phyloP scores from a whole-genome alignment of 495 filamentous ascomycete species.

The Tricharina praecox region DNA sequence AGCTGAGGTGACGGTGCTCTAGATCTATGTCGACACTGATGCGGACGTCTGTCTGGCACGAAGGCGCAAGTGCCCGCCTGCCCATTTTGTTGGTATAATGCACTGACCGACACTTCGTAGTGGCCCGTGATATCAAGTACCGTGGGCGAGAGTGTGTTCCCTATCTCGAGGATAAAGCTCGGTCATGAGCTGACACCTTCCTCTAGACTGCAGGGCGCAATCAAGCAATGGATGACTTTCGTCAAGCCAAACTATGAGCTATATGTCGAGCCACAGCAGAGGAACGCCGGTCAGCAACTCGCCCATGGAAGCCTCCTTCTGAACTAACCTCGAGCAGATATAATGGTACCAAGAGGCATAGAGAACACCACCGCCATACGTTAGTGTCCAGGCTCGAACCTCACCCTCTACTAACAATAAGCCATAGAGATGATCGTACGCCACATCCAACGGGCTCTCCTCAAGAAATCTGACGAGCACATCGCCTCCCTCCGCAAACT shows the following conservation, averaged over 20 bases:
- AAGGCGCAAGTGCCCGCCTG: constrained; percentile 48
- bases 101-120: constrained; percentile 10
- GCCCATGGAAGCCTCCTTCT: constrained; percentile 4
- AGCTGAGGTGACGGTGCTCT: constrained; percentile 10
- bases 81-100: background rate
- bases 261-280: constrained; percentile 79
- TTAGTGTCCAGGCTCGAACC: constrained; percentile 31
- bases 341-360: constrained; percentile 86
- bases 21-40: constrained; percentile 94
- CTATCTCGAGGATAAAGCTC: background rate
- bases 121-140: constrained; percentile 26
- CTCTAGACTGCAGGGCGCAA: constrained; percentile 65
- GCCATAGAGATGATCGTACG: constrained; percentile 66
- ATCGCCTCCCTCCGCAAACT: constrained; percentile 57
- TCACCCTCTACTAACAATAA: constrained; percentile 13
- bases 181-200: background rate
- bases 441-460: constrained; percentile 66
- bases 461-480: constrained; percentile 72
- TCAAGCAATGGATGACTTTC: constrained; percentile 93
- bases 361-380: constrained; percentile 85
- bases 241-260: constrained; percentile 90
- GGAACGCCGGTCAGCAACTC: constrained; percentile 48
- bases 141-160: constrained; percentile 23
- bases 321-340: constrained; percentile 37
- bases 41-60: constrained; percentile 83